Base-by-base conservation (phyloP, 2,329 filamentous ascomycete species). In the Biscogniauxia mediterranea region DNA sequence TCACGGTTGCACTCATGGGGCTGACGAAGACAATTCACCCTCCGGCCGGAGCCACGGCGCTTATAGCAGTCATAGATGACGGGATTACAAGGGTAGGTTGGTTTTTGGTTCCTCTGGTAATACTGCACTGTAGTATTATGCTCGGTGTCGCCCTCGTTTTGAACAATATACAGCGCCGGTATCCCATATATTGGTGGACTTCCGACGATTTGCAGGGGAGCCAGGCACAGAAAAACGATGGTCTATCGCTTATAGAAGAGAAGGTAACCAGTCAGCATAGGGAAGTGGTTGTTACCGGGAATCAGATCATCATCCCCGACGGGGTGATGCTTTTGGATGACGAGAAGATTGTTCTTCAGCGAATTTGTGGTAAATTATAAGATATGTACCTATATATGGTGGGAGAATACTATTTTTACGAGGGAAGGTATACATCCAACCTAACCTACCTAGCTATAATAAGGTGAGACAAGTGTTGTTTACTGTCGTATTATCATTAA, bases 1-100 rank as follows among this genome's bases (percentile, higher is more conserved):
- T 81, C 2, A 82, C 89, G 0, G 89, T 85, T 0, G 78, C 82
- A 1, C 61, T 85, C 59, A 93, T 92, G 90, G 82, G 81, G 0
- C 68, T 91, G 21, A 92, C 89, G 1, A 88, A 88, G 57, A 92
- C 89, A 0, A 81, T 90, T 0, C 89, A 93, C 66, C 90, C 90
- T 0, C 90, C 90, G 0, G 90, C 89, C 0, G 90, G 90, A 4
- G 89, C 90, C 8, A 93, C 89, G 0, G 89, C 89, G 0, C 75
- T 93, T 1, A 76, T 93, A 25, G 88, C 89, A 0, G 87, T 89
- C 0, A 80, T 86, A 1, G 85, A 87, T 61, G 76, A 81, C 1
- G 76, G 79, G 1, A 77, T 86, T 1, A 78, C 81, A 9, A 67
- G 69, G 0, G 73, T 92, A 11, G 89, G 89, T n/a, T 93, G 90